Percentiles rank a stretch among this genome's conserved stretches.
Conservation (phyloP, 1,139 yeast species). For the Hemisphaericaspora xylanilytica region DNA sequence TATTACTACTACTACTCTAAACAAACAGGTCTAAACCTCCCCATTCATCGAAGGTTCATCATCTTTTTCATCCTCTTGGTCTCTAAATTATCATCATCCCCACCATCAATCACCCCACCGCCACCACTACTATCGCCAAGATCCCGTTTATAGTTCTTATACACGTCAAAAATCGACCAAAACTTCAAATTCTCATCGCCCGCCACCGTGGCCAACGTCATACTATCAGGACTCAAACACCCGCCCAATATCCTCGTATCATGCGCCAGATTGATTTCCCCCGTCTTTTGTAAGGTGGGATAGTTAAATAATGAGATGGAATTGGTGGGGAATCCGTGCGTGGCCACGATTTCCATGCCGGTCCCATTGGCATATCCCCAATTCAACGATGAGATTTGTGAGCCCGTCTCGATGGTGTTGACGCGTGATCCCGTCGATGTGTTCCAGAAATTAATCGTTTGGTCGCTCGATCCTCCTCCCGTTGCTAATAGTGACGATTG, state of each 20-base stretch:
- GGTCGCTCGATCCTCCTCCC: constrained; percentile 95
- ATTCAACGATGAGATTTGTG: constrained; percentile 87
- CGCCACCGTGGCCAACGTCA: constrained; percentile 90
- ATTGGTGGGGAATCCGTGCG: constrained; percentile 93
- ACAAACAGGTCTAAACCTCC: too few relatives aligned
- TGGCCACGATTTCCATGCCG: constrained; percentile 84
- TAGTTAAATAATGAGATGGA: constrained; percentile 81
- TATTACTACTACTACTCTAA: too few relatives aligned
- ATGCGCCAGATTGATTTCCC: constrained; percentile 84
- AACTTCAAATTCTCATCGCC: constrained; percentile 96
- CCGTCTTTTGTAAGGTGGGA: constrained; percentile 84
- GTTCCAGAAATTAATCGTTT: constrained; percentile 92
- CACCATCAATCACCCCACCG: constrained; percentile 5
- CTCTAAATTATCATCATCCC: constrained; percentile 21
- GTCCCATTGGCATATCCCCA: constrained; percentile 82
- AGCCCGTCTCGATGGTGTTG: constrained; percentile 85
- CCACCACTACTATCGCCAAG: constrained; percentile 12
- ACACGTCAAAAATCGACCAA: constrained; percentile 82
- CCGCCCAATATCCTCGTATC: constrained; percentile 85
- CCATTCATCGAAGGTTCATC: constrained; percentile 14
- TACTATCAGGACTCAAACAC: constrained; percentile 84
- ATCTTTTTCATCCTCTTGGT: constrained; percentile 16
- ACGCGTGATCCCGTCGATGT: constrained; percentile 85
- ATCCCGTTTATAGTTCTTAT: constrained; percentile 26
- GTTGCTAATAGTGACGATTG: constrained; percentile 81